Percentiles rank a stretch among this genome's conserved stretches.
phyloP scores from a whole-genome alignment of 2,329 filamentous ascomycete species.

The Botrytis porri region DNA sequence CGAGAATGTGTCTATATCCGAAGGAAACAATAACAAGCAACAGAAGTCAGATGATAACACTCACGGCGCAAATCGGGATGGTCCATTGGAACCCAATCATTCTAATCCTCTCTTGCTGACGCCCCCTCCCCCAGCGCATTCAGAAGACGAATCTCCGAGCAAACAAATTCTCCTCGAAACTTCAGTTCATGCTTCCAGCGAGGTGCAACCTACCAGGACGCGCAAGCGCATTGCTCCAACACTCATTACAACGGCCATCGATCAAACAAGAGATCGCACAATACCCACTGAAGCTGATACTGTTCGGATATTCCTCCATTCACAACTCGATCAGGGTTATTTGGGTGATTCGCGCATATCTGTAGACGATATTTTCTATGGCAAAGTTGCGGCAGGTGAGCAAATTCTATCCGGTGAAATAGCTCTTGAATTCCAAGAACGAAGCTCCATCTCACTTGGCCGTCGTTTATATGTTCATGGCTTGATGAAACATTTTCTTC shows the following conservation, averaged over 20 bases:
- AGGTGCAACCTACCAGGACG: constrained; percentile 29
- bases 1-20: neutral
- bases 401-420: constrained; percentile 33
- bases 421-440: constrained; percentile 29
- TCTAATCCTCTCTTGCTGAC: neutral
- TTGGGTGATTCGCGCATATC: constrained; percentile 41
- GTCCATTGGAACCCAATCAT: neutral
- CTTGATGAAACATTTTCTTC: constrained; percentile 44
- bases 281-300: constrained; percentile 32
- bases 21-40: constrained; percentile 1
- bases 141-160: neutral
- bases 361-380: constrained; percentile 45
- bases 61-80: neutral
- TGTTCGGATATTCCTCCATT: constrained; percentile 2
- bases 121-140: neutral
- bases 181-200: neutral
- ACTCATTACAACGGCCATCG: constrained; percentile 31
- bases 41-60: neutral
- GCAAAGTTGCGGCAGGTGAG: constrained; percentile 31
- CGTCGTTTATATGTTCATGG: constrained; percentile 45
- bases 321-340: constrained; percentile 35
- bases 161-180: neutral
- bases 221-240: constrained; percentile 38
- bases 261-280: constrained; percentile 26
- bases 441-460: constrained; percentile 42